Percentiles rank a stretch among this genome's conserved stretches.
Conservation (phyloP, 306 rosid genomes). For the Fragaria nilgerrensis region DNA sequence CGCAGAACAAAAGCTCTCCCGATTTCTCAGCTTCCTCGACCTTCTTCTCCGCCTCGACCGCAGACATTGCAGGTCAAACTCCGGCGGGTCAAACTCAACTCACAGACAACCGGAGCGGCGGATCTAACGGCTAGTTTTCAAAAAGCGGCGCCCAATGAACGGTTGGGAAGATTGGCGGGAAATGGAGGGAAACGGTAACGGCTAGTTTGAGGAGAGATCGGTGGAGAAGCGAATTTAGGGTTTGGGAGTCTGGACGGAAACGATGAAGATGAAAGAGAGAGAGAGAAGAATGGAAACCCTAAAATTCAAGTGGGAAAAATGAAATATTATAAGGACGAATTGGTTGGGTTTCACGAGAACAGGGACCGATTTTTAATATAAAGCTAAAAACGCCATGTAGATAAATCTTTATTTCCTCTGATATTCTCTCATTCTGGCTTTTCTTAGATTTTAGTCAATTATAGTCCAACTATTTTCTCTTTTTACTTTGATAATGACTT, state of each 20-base stretch:
- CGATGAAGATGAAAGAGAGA: constrained; percentile 30
- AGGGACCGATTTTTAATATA: not conserved
- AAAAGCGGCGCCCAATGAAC: constrained; percentile 22
- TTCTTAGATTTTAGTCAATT: not conserved
- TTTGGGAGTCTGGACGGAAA: constrained; percentile 28
- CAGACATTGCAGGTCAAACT: constrained; percentile 71
- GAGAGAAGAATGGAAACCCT: constrained; percentile 55
- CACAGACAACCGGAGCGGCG: constrained; percentile 4
- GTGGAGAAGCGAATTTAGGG: constrained; percentile 26
- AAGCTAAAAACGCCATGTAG: constrained; percentile 3
- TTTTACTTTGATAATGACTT: not conserved
- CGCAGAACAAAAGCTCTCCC: constrained; percentile 94
- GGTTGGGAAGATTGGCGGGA: constrained; percentile 75
- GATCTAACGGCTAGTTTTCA: constrained; percentile 82
- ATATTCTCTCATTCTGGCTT: not conserved
- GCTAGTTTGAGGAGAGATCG: constrained; percentile 54
- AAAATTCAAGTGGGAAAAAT: constrained; percentile 41
- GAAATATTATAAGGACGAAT: constrained; percentile 18
- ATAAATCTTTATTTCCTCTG: not conserved
- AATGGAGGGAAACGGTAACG: constrained; percentile 34
- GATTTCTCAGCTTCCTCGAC: constrained; percentile 43
- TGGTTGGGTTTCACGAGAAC: constrained; percentile 36
- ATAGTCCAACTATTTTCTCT: not conserved
- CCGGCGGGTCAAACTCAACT: constrained; percentile 37
- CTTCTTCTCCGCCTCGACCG: constrained; percentile 59